Evolutionary conservation across 805 yeast genomes (phyloP), one percentile per base, ranked within the genome.

Genomic region (Candida jianshihensis): DNA sequence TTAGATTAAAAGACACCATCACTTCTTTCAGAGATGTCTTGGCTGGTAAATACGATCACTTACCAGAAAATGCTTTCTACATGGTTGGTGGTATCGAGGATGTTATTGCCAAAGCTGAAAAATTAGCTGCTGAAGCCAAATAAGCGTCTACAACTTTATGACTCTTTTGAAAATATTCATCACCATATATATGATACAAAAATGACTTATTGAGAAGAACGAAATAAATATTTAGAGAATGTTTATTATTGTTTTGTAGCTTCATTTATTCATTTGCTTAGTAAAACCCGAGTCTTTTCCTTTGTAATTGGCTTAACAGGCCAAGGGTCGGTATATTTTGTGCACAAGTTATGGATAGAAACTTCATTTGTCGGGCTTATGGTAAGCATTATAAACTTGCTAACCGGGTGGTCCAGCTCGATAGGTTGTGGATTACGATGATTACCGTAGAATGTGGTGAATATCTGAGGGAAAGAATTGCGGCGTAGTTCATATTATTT

Each of bases 71-170:
- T 67, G 98, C 98, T 60, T 92, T 92, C 95, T 92, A 92, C 74
- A 92, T 92, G 98, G 98, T 92, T 71, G 98, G 98, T 76, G 96
- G 96, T 76, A 89, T 92, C 62, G 97, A 89, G 68, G 98, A 92
- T 71, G 98, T 81, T 59, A 70, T 88, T 67, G 94, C 97, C 65
- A 92, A 92, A 81, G 97, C 97, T 64, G 97, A 92, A 75, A 89
- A 90, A 78, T 71, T 92, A 68, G 97, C 97, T 70, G 78, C 95
- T 67, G 96, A 87, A 68, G 73, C 87, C 59, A 78, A 78, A 62
- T 79, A 78, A 43, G 30, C 30, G 19, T n/a, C n/a, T 42, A 38
- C 31, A 24, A 29, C 16, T 17, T 29, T 28, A 25, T 26, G 31
- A 26, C 20, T 28, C 31, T 26, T 17, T 14, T 32, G n/a, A 12